Conservation (phyloP, 73 alveolate species). For the Paramecium primaurelia region DNA sequence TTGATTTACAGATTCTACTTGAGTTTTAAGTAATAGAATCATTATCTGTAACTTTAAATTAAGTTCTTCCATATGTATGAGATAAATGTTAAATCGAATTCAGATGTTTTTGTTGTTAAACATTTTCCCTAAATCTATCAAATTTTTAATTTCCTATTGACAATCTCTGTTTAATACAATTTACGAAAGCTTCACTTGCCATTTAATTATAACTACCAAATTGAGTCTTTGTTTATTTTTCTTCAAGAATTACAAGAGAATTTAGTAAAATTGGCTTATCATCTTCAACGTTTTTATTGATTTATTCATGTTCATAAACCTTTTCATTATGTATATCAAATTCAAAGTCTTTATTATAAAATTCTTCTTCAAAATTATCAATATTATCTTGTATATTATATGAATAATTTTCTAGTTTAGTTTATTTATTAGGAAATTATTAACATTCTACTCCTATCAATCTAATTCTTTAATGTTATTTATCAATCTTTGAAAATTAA, state of each 20-base stretch:
- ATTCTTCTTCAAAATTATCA: neutral
- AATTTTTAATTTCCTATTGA: neutral
- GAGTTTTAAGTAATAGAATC: neutral
- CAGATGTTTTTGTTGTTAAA: neutral
- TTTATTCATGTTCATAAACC: neutral
- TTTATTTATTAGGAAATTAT: neutral
- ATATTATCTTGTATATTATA: neutral
- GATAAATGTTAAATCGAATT: neutral
- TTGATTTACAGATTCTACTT: neutral
- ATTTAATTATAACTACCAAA: neutral
- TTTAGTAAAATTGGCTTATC: neutral
- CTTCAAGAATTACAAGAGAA: neutral
- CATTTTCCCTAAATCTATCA: neutral
- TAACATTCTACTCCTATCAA: neutral
- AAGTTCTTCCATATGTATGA: neutral
- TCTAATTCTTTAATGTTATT: neutral
- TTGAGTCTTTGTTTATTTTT: neutral
- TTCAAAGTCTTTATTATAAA: neutral
- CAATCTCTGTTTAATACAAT: neutral
- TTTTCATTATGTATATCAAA: neutral
- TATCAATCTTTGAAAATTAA: neutral
- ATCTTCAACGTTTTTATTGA: neutral
- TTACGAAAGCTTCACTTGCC: neutral
- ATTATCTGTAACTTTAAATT: neutral
- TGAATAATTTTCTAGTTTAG: neutral